These are phyloP conservation scores for Globisporangium acanthophoron DNA, from an alignment of 352 stramenopile genomes.

Conservation along the genomic window DNA sequence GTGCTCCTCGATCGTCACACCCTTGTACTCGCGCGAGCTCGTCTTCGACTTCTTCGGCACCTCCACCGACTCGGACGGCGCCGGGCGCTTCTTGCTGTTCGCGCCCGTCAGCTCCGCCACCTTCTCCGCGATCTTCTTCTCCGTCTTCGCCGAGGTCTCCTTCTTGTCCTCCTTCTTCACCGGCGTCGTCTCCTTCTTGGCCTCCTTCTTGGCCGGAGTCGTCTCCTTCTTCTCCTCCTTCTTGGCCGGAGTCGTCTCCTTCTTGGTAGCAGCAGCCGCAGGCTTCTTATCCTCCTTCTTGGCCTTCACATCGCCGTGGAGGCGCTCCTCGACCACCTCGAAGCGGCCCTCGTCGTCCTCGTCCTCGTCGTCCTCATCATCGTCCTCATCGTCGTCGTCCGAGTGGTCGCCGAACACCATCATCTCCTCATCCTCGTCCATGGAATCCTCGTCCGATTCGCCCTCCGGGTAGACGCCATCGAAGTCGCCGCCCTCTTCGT, in stretches of 20 bases:
- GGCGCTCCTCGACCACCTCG: slow-evolving; percentile 70
- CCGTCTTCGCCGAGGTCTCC: slow-evolving; percentile 33
- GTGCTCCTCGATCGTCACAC: slow-evolving; percentile 72
- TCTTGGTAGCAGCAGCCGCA: slow-evolving; percentile 16
- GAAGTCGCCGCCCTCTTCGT: slow-evolving; percentile 39
- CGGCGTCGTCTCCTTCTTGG: slow-evolving; percentile 23
- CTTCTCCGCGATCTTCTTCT: slow-evolving; percentile 49
- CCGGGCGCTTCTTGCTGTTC: slow-evolving; percentile 62
- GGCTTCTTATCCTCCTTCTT: slow-evolving; percentile 18
- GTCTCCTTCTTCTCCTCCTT: slow-evolving; percentile 25
- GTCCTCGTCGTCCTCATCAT: slow-evolving; percentile 43
- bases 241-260: slow-evolving; percentile 21
- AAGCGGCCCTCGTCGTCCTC: slow-evolving; percentile 46
- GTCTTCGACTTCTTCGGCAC: slow-evolving; percentile 78
- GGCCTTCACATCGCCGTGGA: slow-evolving; percentile 38
- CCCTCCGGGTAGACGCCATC: slow-evolving; percentile 29
- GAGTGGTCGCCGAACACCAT: slow-evolving; percentile 56
- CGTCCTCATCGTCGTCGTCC: slow-evolving; percentile 36
- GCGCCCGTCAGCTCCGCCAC: slow-evolving; percentile 37
- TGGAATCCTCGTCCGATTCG: slow-evolving; percentile 34
- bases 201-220: slow-evolving; percentile 24
- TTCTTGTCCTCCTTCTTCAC: slow-evolving; percentile 31
- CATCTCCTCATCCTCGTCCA: slow-evolving; percentile 44
- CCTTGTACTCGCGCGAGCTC: slow-evolving; percentile 56
- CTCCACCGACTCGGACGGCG: slow-evolving; percentile 48